Percentiles rank a stretch among this genome's conserved stretches.
These are phyloP conservation scores for Phialemonium atrogriseum DNA, from an alignment of 2,329 filamentous ascomycete species.

Conservation along the genomic window DNA sequence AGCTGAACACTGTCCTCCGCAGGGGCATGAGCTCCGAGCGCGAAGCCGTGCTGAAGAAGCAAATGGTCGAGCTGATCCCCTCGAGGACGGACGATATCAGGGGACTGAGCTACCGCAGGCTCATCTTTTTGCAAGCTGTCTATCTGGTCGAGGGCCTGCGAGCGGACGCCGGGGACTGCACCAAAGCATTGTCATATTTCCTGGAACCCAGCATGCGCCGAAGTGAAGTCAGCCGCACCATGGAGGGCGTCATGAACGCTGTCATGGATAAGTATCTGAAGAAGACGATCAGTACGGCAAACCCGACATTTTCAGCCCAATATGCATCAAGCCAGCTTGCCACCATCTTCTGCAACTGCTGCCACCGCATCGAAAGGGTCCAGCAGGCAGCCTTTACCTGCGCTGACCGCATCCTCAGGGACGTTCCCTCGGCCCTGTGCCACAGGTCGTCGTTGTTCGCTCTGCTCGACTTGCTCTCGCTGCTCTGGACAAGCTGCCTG, in stretches of 20 bases:
- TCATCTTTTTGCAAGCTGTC: conserved; percentile 85
- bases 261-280: conserved; percentile 73
- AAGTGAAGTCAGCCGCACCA: conserved; percentile 53
- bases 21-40: conserved; percentile 76
- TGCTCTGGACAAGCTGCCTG: conserved; percentile 93
- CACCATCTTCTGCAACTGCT: conserved; percentile 78
- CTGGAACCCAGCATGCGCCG: conserved; percentile 77
- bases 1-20: conserved; percentile 87
- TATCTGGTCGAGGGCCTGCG: conserved; percentile 84
- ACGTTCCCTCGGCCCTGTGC: conserved; percentile 83
- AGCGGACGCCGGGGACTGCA: conserved; percentile 81
- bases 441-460: conserved; percentile 88
- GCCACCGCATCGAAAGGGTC: conserved; percentile 85
- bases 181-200: conserved; percentile 84
- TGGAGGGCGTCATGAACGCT: conserved; percentile 56
- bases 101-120: conserved; percentile 77
- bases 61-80: conserved; percentile 66
- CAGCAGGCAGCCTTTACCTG: conserved; percentile 78
- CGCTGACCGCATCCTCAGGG: conserved; percentile 75
- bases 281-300: conserved; percentile 62
- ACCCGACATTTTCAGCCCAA: conserved; percentile 78
- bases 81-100: conserved; percentile 71
- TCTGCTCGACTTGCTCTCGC: conserved; percentile 78
- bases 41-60: conserved; percentile 71
- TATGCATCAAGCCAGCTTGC: conserved; percentile 86